A percentile compares a stretch with the other conserved stretches of the same genome.
Conservation (phyloP, 2,329 filamentous ascomycete genomes). For the Cucurbitaria berberidis region DNA sequence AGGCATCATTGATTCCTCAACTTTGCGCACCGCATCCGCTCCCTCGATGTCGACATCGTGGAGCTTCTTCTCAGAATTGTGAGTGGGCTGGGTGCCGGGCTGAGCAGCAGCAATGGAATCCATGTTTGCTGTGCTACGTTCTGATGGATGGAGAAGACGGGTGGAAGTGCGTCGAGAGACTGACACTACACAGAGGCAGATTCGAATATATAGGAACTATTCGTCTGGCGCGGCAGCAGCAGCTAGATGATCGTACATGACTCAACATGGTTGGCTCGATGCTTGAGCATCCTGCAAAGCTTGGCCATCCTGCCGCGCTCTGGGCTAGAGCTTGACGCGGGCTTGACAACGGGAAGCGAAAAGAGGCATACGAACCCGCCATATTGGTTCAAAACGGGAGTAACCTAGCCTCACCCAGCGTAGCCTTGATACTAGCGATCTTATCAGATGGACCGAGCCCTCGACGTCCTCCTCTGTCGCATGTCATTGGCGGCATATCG, state of each 20-base stretch:
- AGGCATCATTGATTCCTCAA: constrained; percentile 17
- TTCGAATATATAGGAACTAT: not conserved
- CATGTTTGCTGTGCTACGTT: constrained; percentile 4
- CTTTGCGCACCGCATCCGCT: constrained; percentile 24
- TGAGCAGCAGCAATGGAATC: constrained; percentile 4
- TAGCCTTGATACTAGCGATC: not conserved
- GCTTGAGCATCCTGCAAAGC: not conserved
- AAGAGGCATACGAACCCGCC: not conserved
- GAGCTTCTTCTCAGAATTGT: constrained; percentile 16
- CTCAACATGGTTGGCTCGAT: not conserved
- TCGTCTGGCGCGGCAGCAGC: not conserved
- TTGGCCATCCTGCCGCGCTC: not conserved
- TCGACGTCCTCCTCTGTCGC: not conserved
- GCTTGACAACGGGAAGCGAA: not conserved
- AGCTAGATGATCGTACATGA: not conserved
- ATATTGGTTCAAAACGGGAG: not conserved
- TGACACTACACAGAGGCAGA: not conserved
- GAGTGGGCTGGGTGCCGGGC: constrained; percentile 5
- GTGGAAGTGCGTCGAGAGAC: not conserved
- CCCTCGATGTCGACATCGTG: constrained; percentile 18
- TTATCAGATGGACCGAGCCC: not conserved
- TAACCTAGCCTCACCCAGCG: not conserved
- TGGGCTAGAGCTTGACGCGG: not conserved
- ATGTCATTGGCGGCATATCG: not conserved
- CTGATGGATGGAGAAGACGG: not conserved